These are phyloP conservation scores for Lodderomyces parapsilosis DNA, from an alignment of 1,139 yeast genomes.

Conservation along the genomic window DNA sequence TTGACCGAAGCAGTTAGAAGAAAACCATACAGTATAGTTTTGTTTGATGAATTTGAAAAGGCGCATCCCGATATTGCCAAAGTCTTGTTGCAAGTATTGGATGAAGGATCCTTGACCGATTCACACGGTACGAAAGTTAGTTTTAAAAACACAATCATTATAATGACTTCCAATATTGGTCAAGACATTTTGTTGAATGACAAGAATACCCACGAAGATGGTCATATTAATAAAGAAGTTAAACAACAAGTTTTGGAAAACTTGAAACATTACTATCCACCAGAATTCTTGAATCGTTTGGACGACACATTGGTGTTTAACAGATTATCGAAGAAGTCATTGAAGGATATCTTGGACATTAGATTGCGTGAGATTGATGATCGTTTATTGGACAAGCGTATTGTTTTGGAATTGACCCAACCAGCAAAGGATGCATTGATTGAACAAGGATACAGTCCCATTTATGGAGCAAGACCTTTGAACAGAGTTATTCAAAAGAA, in stretches of 20 bases:
- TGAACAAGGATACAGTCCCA: conserved; percentile 82
- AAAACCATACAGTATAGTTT: conserved; percentile 88
- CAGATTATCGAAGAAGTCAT: conserved; percentile 72
- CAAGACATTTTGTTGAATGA: conserved; percentile 82
- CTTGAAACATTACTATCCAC: conserved; percentile 77
- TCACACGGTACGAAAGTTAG: conserved; percentile 93
- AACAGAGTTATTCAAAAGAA: conserved; percentile 84
- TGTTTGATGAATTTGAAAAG: conserved; percentile 95
- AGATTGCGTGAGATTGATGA: conserved; percentile 78
- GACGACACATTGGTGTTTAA: conserved; percentile 91
- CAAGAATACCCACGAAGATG: conserved; percentile 37
- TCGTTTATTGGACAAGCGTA: conserved; percentile 77
- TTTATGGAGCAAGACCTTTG: conserved; percentile 94
- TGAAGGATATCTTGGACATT: conserved; percentile 78
- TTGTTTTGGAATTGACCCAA: conserved; percentile 54
- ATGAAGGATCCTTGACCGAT: conserved; percentile 92
- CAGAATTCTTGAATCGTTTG: conserved; percentile 90
- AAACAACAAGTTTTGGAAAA: conserved; percentile 61
- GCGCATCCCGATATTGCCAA: conserved; percentile 95
- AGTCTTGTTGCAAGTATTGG: conserved; percentile 83
- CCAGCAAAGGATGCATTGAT: conserved; percentile 77
- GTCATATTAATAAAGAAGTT: conserved; percentile 48
- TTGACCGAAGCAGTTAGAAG: conserved; percentile 93
- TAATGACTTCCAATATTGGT: conserved; percentile 97
- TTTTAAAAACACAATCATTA: conserved; percentile 89